phyloP scores from a whole-genome alignment of 768 basidiomycete genomes.

The Russula ochroleuca region DNA sequence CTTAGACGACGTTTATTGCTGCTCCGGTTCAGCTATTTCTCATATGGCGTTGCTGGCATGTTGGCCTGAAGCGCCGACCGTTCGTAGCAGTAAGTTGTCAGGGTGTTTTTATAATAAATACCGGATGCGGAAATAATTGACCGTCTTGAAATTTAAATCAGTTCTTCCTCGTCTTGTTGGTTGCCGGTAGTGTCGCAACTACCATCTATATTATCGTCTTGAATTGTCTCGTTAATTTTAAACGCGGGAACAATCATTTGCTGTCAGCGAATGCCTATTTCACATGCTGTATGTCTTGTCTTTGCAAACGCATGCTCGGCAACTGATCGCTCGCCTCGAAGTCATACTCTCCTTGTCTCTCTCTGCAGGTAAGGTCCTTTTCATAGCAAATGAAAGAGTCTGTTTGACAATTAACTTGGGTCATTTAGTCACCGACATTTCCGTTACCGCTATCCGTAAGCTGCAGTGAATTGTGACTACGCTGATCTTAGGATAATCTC shows the following conservation, averaged over 20 bases:
- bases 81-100: slow-evolving; percentile 2
- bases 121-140: not conserved
- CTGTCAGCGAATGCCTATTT: not conserved
- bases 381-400: not conserved
- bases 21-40: slow-evolving; percentile 33
- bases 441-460: slow-evolving; percentile 22
- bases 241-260: not conserved
- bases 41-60: slow-evolving; percentile 33
- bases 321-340: not conserved
- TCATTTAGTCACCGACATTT: slow-evolving; percentile 10
- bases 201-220: slow-evolving; percentile 4
- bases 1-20: slow-evolving; percentile 29
- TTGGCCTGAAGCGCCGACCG: slow-evolving; percentile 18
- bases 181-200: slow-evolving; percentile 10
- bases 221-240: slow-evolving; percentile 4
- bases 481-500: not conserved
- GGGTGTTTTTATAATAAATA: not conserved
- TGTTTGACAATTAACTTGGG: not conserved
- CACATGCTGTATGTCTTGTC: slow-evolving; percentile 13
- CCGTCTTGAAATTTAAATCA: not conserved
- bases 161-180: slow-evolving; percentile 12
- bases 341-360: slow-evolving; percentile 6
- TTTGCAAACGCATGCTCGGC: no score
- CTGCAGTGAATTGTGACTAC: not conserved
- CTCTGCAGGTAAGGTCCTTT: slow-evolving; percentile 5